Conservation (phyloP, 176 grass and related monocot genomes). For the Ensete ventricosum region DNA sequence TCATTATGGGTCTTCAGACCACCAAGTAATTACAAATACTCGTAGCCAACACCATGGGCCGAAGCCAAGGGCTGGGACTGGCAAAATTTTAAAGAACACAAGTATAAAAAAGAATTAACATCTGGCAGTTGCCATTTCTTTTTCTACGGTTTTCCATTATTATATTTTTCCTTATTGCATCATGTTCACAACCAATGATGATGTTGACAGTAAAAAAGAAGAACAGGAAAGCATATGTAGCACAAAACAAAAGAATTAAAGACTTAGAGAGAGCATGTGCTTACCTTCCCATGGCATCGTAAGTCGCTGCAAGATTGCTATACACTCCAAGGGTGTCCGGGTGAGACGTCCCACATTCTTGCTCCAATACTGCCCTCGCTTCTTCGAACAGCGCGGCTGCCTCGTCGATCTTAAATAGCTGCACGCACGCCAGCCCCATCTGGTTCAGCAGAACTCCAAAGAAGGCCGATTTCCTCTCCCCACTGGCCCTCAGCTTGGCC, state of each 20-base stretch:
- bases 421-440: constrained; percentile 91
- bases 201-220: no score
- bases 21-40: no score
- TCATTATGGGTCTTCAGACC: no score
- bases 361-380: constrained; percentile 69
- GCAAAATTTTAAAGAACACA: neutral
- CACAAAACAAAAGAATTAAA: neutral
- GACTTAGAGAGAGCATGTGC: neutral
- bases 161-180: no score
- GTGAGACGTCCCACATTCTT: constrained; percentile 70
- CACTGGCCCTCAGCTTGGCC: constrained; percentile 62
- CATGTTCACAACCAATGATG: no score
- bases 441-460: constrained; percentile 91
- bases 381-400: constrained; percentile 93
- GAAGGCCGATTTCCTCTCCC: constrained; percentile 83
- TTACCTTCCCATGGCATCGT: constrained; percentile 99
- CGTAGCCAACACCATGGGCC: neutral
- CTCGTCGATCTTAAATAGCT: constrained; percentile 96
- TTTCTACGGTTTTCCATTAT: no score
- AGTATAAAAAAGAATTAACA: no score
- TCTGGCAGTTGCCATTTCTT: no score
- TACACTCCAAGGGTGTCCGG: constrained; percentile 86
- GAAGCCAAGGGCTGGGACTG: neutral
- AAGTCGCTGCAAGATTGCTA: constrained; percentile 93
- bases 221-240: neutral